phyloP scores from a whole-genome alignment of 1,139 yeast genomes.

The Zygosaccharomyces sapae region DNA sequence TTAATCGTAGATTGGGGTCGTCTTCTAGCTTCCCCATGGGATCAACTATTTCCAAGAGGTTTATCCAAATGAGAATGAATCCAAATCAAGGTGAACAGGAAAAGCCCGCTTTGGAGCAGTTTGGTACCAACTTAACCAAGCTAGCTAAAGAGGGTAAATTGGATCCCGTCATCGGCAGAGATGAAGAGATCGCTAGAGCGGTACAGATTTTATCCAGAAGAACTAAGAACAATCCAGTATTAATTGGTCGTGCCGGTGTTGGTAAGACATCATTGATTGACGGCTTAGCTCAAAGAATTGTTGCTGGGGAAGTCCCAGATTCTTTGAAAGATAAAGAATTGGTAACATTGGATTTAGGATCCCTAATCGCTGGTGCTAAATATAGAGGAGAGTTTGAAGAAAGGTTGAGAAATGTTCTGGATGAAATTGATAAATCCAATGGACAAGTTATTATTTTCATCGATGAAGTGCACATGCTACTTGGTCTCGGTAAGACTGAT shows the following conservation, averaged over 20 bases:
- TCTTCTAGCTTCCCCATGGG: background rate
- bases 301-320: conserved; percentile 91
- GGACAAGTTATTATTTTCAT: conserved; percentile 80
- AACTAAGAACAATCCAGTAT: conserved; percentile 90
- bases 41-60: conserved; percentile 8
- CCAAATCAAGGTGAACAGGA: conserved; percentile 45
- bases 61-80: conserved; percentile 39
- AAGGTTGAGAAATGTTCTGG: conserved; percentile 78
- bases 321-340: conserved; percentile 81
- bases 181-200: conserved; percentile 89
- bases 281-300: conserved; percentile 89
- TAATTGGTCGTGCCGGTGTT: conserved; percentile 95
- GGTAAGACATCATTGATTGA: conserved; percentile 97
- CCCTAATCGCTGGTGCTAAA: conserved; percentile 97
- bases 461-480: conserved; percentile 85
- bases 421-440: conserved; percentile 78
- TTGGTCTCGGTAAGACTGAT: conserved; percentile 92
- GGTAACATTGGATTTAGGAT: conserved; percentile 65
- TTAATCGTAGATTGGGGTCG: background rate
- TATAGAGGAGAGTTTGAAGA: conserved; percentile 99
- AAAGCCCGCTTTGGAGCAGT: conserved; percentile 77
- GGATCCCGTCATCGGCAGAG: conserved; percentile 96
- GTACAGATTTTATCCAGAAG: conserved; percentile 87
- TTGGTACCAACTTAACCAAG: conserved; percentile 82
- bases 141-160: conserved; percentile 85